A percentile compares a stretch with the other conserved stretches of the same genome.
Conservation (phyloP, 768 basidiomycete genomes). For the Boletellus ananas region DNA sequence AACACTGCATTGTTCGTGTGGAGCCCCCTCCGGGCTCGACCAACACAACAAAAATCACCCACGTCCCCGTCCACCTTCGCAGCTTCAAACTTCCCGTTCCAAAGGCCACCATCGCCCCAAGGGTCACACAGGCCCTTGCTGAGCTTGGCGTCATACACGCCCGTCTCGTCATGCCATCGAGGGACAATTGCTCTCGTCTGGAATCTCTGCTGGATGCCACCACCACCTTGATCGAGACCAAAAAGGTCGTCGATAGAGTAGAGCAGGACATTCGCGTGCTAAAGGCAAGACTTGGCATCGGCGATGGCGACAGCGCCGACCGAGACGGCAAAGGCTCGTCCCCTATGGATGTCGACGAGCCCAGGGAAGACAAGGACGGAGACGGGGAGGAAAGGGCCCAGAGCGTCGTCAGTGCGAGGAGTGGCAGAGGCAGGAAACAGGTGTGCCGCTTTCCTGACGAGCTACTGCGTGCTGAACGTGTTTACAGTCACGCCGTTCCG, state of each 20-base stretch:
- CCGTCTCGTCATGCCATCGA: constrained; percentile 92
- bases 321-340: constrained; percentile 38
- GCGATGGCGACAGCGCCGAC: constrained; percentile 42
- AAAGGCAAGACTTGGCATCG: constrained; percentile 56
- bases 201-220: constrained; percentile 74
- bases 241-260: constrained; percentile 79
- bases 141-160: constrained; percentile 73
- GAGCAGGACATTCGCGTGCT: constrained; percentile 81
- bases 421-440: constrained; percentile 56
- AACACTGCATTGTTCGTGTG: constrained; percentile 70
- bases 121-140: constrained; percentile 69
- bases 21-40: constrained; percentile 45
- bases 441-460: constrained; percentile 25
- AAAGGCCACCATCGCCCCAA: constrained; percentile 68
- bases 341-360: constrained; percentile 51
- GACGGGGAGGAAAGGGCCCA: constrained; percentile 56
- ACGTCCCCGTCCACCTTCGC: constrained; percentile 78
- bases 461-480: not conserved
- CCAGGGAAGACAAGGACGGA: constrained; percentile 26
- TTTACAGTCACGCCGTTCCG: constrained; percentile 54
- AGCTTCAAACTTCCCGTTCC: constrained; percentile 81
- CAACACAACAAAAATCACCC: constrained; percentile 63
- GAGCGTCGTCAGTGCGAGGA: constrained; percentile 59
- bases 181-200: constrained; percentile 68
- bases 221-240: constrained; percentile 77